These are phyloP conservation scores for Psilocybe subaeruginosa DNA, from an alignment of 768 basidiomycete species.

Conservation along the genomic window DNA sequence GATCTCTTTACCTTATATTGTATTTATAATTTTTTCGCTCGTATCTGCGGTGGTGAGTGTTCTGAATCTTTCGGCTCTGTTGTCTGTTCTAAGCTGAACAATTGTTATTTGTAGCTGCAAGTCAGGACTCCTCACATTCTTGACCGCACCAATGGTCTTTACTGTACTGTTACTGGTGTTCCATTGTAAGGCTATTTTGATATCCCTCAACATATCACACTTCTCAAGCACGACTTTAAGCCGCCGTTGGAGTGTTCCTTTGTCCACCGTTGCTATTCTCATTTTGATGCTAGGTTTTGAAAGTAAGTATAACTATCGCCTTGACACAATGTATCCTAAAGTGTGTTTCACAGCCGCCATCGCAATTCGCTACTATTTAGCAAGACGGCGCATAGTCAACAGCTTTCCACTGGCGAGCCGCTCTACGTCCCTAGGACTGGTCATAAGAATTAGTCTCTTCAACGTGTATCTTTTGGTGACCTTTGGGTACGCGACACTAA, in stretches of 20 bases:
- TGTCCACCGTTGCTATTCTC: conserved; percentile 46
- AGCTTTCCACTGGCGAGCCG: conserved; percentile 44
- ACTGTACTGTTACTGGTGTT: conserved; percentile 43
- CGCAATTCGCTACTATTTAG: conserved; percentile 42
- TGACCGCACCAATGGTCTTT: conserved; percentile 45
- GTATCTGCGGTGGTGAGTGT: conserved; percentile 38
- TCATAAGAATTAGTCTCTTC: conserved; percentile 45
- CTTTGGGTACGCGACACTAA: conserved; percentile 37
- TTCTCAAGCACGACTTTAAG: conserved; percentile 14
- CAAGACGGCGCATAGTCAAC: conserved; percentile 37
- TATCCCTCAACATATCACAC: not conserved
- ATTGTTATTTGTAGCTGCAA: conserved; percentile 16
- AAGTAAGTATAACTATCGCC: conserved; percentile 31
- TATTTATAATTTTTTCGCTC: conserved; percentile 43
- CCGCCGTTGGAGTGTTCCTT: conserved; percentile 38
- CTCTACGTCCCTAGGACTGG: conserved; percentile 36
- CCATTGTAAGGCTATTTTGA: conserved; percentile 35
- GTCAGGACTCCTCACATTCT: conserved; percentile 25
- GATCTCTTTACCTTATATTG: conserved; percentile 35
- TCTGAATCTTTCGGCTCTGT: not conserved
- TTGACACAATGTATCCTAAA: not conserved
- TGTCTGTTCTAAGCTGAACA: not conserved
- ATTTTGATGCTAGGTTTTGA: conserved; percentile 46
- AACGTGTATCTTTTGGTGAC: conserved; percentile 46
- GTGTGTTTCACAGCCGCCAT: conserved; percentile 39